phyloP scores from a whole-genome alignment of 768 basidiomycete genomes.

The Phlegmacium glaucopus region DNA sequence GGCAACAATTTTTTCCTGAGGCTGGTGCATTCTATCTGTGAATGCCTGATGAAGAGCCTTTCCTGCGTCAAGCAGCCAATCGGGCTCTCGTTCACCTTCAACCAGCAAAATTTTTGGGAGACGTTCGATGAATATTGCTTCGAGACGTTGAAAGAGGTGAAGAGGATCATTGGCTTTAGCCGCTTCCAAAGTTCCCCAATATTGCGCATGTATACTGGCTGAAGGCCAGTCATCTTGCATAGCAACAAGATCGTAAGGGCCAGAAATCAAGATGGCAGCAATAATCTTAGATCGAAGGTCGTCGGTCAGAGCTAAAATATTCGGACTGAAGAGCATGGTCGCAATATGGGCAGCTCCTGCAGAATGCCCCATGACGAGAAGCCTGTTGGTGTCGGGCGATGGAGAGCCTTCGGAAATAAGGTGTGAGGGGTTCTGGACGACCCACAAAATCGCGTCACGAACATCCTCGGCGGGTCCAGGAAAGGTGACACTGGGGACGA shows the following conservation, averaged over 20 bases:
- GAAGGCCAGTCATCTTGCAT: conserved; percentile 20
- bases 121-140: conserved; percentile 27
- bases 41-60: conserved; percentile 38
- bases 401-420: conserved; percentile 27
- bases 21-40: conserved; percentile 28
- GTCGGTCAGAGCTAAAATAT: conserved; percentile 28
- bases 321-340: conserved; percentile 37
- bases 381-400: conserved; percentile 34
- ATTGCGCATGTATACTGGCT: conserved; percentile 27
- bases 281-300: conserved; percentile 34
- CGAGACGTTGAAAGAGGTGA: conserved; percentile 35
- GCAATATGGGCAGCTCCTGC: conserved; percentile 57
- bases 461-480: conserved; percentile 56
- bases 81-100: conserved; percentile 52
- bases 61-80: conserved; percentile 34
- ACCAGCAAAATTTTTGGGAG: conserved; percentile 49
- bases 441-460: conserved; percentile 58
- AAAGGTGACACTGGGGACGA: conserved; percentile 52
- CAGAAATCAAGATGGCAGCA: conserved; percentile 44
- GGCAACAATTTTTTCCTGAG: conserved; percentile 34
- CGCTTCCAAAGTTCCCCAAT: conserved; percentile 37
- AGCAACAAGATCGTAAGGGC: conserved; percentile 37
- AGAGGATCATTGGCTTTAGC: conserved; percentile 36
- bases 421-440: conserved; percentile 31
- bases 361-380: conserved; percentile 59